phyloP scores from a whole-genome alignment of 108 stramenopile genomes.

The Cyclotella atomus region DNA sequence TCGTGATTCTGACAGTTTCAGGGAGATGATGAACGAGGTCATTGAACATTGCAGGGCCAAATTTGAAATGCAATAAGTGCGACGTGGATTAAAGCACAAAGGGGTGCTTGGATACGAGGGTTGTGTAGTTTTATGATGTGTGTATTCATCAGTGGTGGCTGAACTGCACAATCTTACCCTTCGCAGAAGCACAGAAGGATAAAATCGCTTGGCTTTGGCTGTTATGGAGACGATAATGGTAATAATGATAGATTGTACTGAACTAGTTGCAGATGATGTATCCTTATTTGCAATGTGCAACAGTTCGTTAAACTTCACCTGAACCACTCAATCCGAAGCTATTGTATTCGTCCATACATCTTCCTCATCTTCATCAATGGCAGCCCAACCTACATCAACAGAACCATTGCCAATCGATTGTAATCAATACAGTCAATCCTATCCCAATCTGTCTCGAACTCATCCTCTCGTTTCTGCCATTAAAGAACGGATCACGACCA shows the following conservation, averaged over 20 bases:
- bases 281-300: too few relatives aligned
- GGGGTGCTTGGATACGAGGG: too few relatives aligned
- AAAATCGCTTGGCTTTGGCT: too few relatives aligned
- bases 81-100: too few relatives aligned
- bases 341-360: conserved; percentile 57
- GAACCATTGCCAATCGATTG: conserved; percentile 93
- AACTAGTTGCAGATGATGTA: too few relatives aligned
- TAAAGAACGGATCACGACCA: conserved; percentile 97
- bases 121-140: too few relatives aligned
- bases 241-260: too few relatives aligned
- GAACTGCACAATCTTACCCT: too few relatives aligned
- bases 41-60: background rate
- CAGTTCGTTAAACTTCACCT: conserved; percentile 58
- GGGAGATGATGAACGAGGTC: background rate
- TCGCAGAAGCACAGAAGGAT: too few relatives aligned
- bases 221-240: too few relatives aligned
- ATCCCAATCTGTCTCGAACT: conserved; percentile 98
- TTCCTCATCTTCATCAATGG: conserved; percentile 84
- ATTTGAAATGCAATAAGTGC: background rate
- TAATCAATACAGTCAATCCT: conserved; percentile 95
- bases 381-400: conserved; percentile 91
- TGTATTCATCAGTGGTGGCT: too few relatives aligned
- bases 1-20: background rate
- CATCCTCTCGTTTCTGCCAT: conserved; percentile 93
- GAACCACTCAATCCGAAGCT: conserved; percentile 52